Evolutionary conservation across 352 stramenopile genomes (phyloP), one percentile per base, ranked within the genome.

Genomic region (Thalassiosira delicatula): DNA sequence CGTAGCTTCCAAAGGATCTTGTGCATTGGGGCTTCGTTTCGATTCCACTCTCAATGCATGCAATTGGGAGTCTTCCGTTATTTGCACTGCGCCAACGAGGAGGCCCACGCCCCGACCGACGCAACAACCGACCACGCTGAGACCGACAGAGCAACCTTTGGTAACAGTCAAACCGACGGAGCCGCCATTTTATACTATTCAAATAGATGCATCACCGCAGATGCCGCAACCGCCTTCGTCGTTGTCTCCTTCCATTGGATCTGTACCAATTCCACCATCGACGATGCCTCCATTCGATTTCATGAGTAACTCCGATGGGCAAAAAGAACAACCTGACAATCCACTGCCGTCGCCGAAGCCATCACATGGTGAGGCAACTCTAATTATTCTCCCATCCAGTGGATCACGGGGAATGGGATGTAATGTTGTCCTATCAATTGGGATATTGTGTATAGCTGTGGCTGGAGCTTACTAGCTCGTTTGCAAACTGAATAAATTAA

Each of bases 1-100:
- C 9, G 21, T 42, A 42, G 12, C 49, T 23, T 27, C 21, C 17
- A 44, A 46, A 46, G 12, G 29, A 49, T 23, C 4, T 23, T 67
- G 57, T 67, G 21, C 57, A n/a, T 29, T 27, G n/a, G 44, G 44
- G 44, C 44, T 54, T 3, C 14, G n/a, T 21, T 54, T 54, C 25
- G 44, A 54, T 67, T 67, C 57, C 19, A 42, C 0, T n/a, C 44
- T 42, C 29, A 25, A 42, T 49, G 30, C 25, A 35, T 67, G 57
- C 29, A 67, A 67, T 67, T 23, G 21, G 33, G 25, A 14, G 3
- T 37, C 8, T 46, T 23, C 21, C 19, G 57, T 67, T 17, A 42
- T 9, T 67, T 67, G 57, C 57, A 42, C 4, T 42, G 57, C 57
- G 49, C 57, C 29, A 51, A 49, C 57, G 29, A 44, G 5, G 57